phyloP scores from a whole-genome alignment of 2,329 filamentous ascomycete species.

The Alternaria dauci region DNA sequence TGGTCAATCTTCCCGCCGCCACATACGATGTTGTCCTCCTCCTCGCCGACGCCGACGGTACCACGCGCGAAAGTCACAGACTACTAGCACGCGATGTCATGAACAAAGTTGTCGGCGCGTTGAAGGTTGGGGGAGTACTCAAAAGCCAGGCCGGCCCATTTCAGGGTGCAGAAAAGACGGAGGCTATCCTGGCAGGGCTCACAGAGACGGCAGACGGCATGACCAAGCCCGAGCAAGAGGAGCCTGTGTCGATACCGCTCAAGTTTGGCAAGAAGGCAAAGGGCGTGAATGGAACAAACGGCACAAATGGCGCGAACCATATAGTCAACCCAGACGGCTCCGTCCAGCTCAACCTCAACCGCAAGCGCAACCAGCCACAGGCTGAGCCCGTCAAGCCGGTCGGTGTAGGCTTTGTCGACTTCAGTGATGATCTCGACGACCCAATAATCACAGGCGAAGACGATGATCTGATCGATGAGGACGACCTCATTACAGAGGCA shows the following conservation, averaged over 20 bases:
- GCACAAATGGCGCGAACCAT: constrained; percentile 33
- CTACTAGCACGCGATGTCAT: constrained; percentile 75
- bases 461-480: constrained; percentile 91
- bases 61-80: constrained; percentile 66
- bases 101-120: constrained; percentile 70
- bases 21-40: constrained; percentile 88
- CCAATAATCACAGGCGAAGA: constrained; percentile 66
- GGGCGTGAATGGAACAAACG: constrained; percentile 33
- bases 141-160: constrained; percentile 73
- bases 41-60: constrained; percentile 78
- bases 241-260: constrained; percentile 67
- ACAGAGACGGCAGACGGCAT: constrained; percentile 71
- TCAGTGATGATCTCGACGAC: constrained; percentile 68
- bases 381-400: constrained; percentile 47
- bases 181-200: constrained; percentile 85
- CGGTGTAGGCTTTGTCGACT: constrained; percentile 63
- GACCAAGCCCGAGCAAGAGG: constrained; percentile 72
- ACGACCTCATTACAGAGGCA: constrained; percentile 83
- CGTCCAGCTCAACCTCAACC: constrained; percentile 50
- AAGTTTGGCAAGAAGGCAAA: constrained; percentile 69
- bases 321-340: constrained; percentile 47
- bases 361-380: constrained; percentile 54
- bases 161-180: constrained; percentile 66
- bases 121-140: constrained; percentile 74
- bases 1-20: constrained; percentile 76